Conservation (phyloP, 2,329 filamentous ascomycete species). For the Neonectria magnoliae region DNA sequence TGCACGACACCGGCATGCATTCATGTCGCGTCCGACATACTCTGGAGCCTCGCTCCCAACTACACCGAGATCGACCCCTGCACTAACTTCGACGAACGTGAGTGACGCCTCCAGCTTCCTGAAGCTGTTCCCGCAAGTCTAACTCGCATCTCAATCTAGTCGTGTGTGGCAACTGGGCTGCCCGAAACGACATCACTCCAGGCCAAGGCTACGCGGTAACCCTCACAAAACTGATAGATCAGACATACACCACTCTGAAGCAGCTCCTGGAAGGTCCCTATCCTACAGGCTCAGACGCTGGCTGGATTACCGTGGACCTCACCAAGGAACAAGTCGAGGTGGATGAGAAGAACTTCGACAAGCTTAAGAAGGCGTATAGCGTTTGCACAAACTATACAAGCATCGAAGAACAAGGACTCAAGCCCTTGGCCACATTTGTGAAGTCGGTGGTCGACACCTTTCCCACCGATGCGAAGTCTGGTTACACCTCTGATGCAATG, state of each 20-base stretch:
- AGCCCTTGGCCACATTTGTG: constrained; percentile 67
- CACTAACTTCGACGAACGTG: constrained; percentile 71
- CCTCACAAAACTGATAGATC: background rate
- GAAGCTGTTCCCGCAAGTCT: background rate
- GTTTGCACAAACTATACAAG: constrained; percentile 72
- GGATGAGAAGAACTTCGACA: constrained; percentile 72
- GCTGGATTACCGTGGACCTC: constrained; percentile 26
- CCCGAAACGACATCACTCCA: constrained; percentile 70
- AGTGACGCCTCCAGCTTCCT: constrained; percentile 54
- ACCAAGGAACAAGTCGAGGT: constrained; percentile 49
- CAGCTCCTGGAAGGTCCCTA: constrained; percentile 56
- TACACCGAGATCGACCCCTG: constrained; percentile 74
- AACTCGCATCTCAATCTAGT: background rate
- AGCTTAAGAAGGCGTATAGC: constrained; percentile 71
- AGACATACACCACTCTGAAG: constrained; percentile 32
- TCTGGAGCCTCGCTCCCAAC: constrained; percentile 47
- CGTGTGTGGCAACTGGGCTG: constrained; percentile 68
- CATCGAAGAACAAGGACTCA: constrained; percentile 63
- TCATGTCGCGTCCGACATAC: constrained; percentile 45
- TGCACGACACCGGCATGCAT: constrained; percentile 43
- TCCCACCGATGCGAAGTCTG: background rate
- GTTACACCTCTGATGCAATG: background rate
- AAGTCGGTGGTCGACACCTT: constrained; percentile 37
- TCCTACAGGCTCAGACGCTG: constrained; percentile 60
- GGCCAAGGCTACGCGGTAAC: constrained; percentile 58